Percentiles rank a stretch among this genome's conserved stretches.
These are phyloP conservation scores for Boletus edulis DNA, from an alignment of 768 basidiomycete species.

Conservation along the genomic window DNA sequence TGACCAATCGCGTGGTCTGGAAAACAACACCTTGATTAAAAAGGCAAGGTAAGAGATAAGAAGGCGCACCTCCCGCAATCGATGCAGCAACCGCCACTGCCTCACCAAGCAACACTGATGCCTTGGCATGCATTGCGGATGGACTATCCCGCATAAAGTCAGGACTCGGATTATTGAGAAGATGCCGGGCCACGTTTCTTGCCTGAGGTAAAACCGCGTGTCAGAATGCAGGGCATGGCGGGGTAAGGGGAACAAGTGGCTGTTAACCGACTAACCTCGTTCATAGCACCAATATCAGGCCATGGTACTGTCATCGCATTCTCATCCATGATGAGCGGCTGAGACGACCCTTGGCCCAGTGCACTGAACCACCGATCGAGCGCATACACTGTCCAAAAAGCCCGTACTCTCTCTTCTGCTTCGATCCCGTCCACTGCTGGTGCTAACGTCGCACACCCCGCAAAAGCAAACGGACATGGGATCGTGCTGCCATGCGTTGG, in stretches of 20 bases:
- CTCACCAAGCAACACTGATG: conserved; percentile 35
- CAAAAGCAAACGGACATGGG: conserved; percentile 8
- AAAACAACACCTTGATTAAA: not conserved
- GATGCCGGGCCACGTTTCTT: conserved; percentile 12
- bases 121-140: conserved; percentile 26
- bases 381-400: conserved; percentile 37
- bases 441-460: conserved; percentile 25
- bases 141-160: conserved; percentile 7
- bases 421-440: conserved; percentile 31
- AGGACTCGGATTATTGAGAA: conserved; percentile 17
- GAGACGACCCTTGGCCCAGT: conserved; percentile 21
- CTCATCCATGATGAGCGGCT: conserved; percentile 24
- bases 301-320: conserved; percentile 39
- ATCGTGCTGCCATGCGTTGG: not conserved
- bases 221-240: not conserved
- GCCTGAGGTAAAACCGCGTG: not conserved
- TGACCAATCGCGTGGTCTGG: conserved; percentile 44
- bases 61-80: conserved; percentile 27
- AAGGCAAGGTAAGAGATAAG: not conserved
- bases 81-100: conserved; percentile 28
- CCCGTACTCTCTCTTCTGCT: conserved; percentile 37
- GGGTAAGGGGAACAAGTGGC: not conserved
- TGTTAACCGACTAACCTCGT: conserved; percentile 7
- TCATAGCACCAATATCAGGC: conserved; percentile 29
- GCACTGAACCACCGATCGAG: conserved; percentile 34